These are phyloP conservation scores for Arthromyces matolae DNA, from an alignment of 768 basidiomycete species.

Conservation along the genomic window DNA sequence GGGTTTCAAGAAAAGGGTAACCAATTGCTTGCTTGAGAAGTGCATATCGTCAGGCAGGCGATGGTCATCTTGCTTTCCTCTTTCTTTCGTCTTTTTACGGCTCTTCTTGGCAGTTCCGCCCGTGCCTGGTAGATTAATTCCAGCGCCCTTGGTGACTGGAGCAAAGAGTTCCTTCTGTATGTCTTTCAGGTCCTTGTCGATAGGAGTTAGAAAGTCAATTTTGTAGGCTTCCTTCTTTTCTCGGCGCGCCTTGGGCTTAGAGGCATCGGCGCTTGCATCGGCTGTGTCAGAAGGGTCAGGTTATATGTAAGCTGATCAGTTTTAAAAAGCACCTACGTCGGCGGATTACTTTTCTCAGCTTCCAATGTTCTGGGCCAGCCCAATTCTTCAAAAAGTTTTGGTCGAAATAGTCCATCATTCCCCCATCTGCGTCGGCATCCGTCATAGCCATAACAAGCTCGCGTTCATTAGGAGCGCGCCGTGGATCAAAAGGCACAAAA, in stretches of 20 bases:
- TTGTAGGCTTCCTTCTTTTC: conserved; percentile 79
- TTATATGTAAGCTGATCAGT: neutral
- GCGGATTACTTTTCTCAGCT: conserved; percentile 76
- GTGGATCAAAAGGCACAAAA: conserved; percentile 82
- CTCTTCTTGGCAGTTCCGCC: conserved; percentile 39
- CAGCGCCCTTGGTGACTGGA: conserved; percentile 64
- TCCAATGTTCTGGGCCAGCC: conserved; percentile 99
- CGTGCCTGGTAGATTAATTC: conserved; percentile 64
- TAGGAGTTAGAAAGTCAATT: conserved; percentile 71
- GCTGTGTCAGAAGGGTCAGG: conserved; percentile 17
- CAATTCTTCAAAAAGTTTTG: conserved; percentile 85
- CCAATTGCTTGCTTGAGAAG: conserved; percentile 85
- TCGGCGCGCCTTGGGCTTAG: conserved; percentile 49
- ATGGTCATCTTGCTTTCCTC: conserved; percentile 71
- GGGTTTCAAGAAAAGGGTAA: conserved; percentile 93
- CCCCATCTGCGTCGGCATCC: conserved; percentile 50
- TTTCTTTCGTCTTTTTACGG: conserved; percentile 47
- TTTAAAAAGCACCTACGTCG: conserved; percentile 51
- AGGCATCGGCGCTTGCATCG: conserved; percentile 42
- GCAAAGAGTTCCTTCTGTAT: conserved; percentile 73
- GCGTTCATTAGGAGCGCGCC: conserved; percentile 67
- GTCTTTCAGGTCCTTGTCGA: conserved; percentile 57
- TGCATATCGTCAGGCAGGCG: conserved; percentile 96
- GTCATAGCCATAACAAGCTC: conserved; percentile 88
- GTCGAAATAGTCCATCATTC: conserved; percentile 87